Conservation (phyloP, 2,329 filamentous ascomycete species). For the Albophoma yamanashiensis region DNA sequence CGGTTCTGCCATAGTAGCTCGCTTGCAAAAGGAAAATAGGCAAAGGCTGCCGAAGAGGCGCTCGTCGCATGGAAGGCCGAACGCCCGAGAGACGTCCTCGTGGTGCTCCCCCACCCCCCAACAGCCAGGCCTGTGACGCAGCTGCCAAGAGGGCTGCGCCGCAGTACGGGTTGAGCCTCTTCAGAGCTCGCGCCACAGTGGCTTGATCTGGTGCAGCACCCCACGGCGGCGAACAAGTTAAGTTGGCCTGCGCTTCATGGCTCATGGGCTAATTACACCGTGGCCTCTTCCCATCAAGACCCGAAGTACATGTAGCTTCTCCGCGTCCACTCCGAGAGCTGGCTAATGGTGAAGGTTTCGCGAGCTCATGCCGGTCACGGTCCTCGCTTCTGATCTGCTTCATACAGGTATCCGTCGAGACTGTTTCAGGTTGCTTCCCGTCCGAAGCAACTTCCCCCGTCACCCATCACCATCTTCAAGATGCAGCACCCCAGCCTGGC, state of each 20-base stretch:
- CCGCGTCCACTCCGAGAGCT: background rate
- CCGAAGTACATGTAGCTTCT: background rate
- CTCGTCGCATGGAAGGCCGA: background rate
- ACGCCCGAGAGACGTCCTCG: background rate
- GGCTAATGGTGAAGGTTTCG: background rate
- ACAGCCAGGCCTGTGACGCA: background rate
- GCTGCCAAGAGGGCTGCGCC: background rate
- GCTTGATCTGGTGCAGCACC: background rate
- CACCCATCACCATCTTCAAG: conserved; percentile 5
- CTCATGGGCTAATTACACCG: background rate
- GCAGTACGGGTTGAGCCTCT: background rate
- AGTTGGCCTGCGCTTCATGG: background rate
- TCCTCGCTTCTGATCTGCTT: background rate
- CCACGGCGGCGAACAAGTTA: background rate
- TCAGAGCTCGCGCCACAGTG: conserved; percentile 15
- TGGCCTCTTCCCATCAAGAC: background rate
- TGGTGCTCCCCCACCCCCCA: background rate
- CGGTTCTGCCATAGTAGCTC: conserved; percentile 50
- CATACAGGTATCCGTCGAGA: background rate
- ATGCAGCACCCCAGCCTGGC: conserved; percentile 38
- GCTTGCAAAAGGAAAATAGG: background rate
- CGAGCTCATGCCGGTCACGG: background rate
- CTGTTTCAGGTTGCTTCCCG: background rate
- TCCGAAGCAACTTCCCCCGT: background rate
- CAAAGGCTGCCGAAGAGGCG: background rate